Base-by-base conservation (phyloP, 306 rosid species). In the Cucurbita pepo region DNA sequence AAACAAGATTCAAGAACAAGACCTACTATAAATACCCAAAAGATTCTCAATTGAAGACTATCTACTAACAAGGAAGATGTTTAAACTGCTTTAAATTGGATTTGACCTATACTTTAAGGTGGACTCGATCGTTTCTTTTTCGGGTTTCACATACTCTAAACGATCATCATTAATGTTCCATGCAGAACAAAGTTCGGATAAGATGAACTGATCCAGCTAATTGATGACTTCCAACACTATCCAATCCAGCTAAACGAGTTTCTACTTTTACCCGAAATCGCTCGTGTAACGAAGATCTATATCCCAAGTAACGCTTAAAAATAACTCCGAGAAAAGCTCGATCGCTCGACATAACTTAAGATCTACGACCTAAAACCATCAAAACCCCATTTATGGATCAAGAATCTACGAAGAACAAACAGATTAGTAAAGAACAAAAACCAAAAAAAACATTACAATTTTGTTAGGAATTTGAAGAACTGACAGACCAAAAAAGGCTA, bases 401-500 rank as follows among this genome's bases (percentile, higher is more conserved):
- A 30, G 58, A 4, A 13, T 50, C 43, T 69, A 47, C 55, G 30
- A 43, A 30, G 21, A 69, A 47, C 56, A 69, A 47, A 30, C 38
- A 30, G 21, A 48, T 15, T 44, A 16, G 12, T 15, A 69, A 69
- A 69, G 50, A 48, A 13, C 22, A 44, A 61, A 15, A 40, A 6
- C 5, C 8, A 56, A 62, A 62, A 63, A 63, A 64, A 41, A 41
- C 1, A 43, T 64, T 1, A 14, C 36, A 47, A 15, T 30, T 48
- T 16, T 69, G 12, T 25, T 69, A 0, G 58, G 57, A 25, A 69
- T 69, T 48, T 69, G 57, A 22, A 7, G 70, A 60, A 15, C 3
- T 64, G 71, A 64, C 51, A 43, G 19, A 43, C 71, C 19, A 41
- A 64, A 62, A 67, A 34, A 69, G 66, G 60, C 75, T 59, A 53